Percentiles rank a stretch among this genome's conserved stretches.
Conservation (phyloP, 2,329 filamentous ascomycete genomes). For the Colletotrichum sp. region DNA sequence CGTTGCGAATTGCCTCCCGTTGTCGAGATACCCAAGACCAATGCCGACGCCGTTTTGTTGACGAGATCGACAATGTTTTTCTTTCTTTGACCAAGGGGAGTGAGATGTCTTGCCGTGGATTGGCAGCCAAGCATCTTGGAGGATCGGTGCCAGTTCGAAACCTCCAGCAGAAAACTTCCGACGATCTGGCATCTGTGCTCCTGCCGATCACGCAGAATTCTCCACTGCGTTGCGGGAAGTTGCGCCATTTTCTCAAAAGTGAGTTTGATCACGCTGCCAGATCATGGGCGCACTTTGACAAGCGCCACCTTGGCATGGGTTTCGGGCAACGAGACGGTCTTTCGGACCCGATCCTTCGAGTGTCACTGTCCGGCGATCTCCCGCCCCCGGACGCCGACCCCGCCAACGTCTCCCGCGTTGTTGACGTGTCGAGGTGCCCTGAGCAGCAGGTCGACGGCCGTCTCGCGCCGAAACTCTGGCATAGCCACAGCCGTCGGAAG, state of each 20-base stretch:
- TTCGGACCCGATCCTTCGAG: slow-evolving; percentile 1
- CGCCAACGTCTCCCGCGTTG: not conserved
- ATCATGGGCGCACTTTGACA: slow-evolving; percentile 11
- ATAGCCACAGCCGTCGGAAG: not conserved
- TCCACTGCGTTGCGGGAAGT: not conserved
- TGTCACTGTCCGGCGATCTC: not conserved
- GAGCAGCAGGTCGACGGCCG: not conserved
- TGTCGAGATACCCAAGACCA: not conserved
- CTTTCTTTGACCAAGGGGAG: not conserved
- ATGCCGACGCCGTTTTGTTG: not conserved
- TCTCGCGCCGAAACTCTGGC: not conserved
- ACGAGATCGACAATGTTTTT: not conserved
- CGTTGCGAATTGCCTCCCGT: not conserved
- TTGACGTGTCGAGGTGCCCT: not conserved
- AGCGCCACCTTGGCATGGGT: not conserved
- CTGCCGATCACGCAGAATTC: not conserved
- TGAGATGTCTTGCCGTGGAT: not conserved
- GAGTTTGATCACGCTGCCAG: slow-evolving; percentile 2
- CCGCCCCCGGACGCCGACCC: not conserved
- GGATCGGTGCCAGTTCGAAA: not conserved
- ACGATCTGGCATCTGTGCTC: slow-evolving; percentile 5
- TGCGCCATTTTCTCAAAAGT: not conserved
- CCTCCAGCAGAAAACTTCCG: not conserved
- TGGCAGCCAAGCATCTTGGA: not conserved
- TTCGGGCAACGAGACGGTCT: not conserved